Conservation (phyloP, 257 asterid genomes). For the Fraxinus anomala region DNA sequence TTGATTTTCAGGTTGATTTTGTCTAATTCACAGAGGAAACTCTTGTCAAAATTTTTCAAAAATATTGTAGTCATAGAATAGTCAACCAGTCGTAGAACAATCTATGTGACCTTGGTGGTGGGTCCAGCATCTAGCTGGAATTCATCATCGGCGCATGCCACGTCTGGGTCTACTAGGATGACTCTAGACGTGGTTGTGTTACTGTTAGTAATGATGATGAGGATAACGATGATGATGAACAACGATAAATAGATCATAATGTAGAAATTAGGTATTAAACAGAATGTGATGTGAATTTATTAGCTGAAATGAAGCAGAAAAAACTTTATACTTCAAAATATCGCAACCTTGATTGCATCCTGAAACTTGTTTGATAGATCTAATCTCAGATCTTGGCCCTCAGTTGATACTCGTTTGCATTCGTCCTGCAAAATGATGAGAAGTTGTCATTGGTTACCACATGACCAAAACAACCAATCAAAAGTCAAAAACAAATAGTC, state of each 20-base stretch:
- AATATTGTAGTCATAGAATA: too few species aligned
- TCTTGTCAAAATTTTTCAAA: too few species aligned
- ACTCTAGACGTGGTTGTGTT: too few species aligned
- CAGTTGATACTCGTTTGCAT: slow-evolving; percentile 85
- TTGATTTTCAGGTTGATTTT: too few species aligned
- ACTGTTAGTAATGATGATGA: neutral
- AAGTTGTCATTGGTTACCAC: slow-evolving; percentile 4
- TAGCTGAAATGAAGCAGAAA: neutral
- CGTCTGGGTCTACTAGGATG: too few species aligned
- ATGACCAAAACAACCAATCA: neutral
- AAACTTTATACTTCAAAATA: slow-evolving; percentile 3
- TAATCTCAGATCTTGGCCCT: slow-evolving; percentile 86
- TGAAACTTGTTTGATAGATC: slow-evolving; percentile 90
- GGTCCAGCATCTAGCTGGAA: too few species aligned
- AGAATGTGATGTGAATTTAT: neutral
- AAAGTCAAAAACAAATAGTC: neutral
- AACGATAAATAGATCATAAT: neutral
- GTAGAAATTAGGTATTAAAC: neutral
- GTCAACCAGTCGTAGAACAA: too few species aligned
- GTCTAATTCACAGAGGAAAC: too few species aligned
- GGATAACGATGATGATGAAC: neutral
- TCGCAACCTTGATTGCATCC: slow-evolving; percentile 89
- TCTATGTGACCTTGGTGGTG: too few species aligned
- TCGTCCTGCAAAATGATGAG: slow-evolving; percentile 65
- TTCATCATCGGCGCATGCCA: too few species aligned